Base-by-base conservation (phyloP, 2,329 filamentous ascomycete genomes). In the Chalaropsis ovoidea region DNA sequence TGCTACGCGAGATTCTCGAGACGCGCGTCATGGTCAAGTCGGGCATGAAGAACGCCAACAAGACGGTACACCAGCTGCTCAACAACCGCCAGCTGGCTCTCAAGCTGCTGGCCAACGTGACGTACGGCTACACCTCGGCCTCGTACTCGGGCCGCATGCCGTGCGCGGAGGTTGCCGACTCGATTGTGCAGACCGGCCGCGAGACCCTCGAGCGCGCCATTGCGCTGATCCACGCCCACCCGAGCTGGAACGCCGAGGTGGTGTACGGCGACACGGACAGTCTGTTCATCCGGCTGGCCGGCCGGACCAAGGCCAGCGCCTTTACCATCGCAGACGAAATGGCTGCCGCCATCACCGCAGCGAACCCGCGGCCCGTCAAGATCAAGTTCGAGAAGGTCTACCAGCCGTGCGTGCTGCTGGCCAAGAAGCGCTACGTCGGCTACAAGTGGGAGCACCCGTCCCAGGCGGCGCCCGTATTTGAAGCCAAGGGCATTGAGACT, bases 301-400 rank as follows among this genome's bases (percentile, higher is more conserved):
- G 93, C 3, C 86, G 90, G 61, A 95, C 90, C 0, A 86, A 85
- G 64, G 89, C 90, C 22, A 85, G 97, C 73, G 95, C 95, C 0
- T 99, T 99, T 74, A 82, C 87, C 65, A 91, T 99, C 64, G 95
- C 94, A 39, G 85, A 92, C 70, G 93, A 97, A 72, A 99, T 99
- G 68, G 88, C 92, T 42, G 84, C 88, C 71, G 86, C 87, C 15
- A 85, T 99, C 66, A 97, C 94, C 0, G 83, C 90, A 65, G 87
- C 89, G 78, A 99, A 96, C 72, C 95, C 94, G 1, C 84, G 87
- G 0, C 94, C 94, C 0, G 80, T 99, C 70, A 97, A 96, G 75
- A 86, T 99, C 69, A 97, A 97, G 73, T 96, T 99, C 70, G 94
- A 99, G 74, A 99, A 99, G 71, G 93, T 99, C 1, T 99, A 99